phyloP scores from a whole-genome alignment of 2,329 filamentous ascomycete genomes.

The Diplodia corticola region DNA sequence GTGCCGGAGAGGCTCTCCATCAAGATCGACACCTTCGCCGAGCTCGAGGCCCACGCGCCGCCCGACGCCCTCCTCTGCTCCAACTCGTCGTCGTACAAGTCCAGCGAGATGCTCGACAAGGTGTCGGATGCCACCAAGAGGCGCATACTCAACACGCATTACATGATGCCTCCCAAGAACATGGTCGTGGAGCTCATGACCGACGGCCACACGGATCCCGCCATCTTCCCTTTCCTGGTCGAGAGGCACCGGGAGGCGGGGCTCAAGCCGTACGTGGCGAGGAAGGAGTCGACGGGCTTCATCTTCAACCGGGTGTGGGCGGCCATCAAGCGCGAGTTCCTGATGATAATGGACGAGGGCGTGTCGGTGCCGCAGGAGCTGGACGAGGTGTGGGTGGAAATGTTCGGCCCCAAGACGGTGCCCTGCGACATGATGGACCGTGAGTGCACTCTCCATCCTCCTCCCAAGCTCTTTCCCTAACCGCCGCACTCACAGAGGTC shows the following conservation, averaged over 20 bases:
- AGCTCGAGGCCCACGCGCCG: slow-evolving; percentile 47
- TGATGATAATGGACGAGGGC: slow-evolving; percentile 53
- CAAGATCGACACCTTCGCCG: slow-evolving; percentile 52
- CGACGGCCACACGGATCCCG: slow-evolving; percentile 44
- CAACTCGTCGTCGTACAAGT: slow-evolving; percentile 57
- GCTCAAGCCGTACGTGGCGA: slow-evolving; percentile 45
- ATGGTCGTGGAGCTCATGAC: slow-evolving; percentile 57
- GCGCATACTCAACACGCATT: slow-evolving; percentile 54
- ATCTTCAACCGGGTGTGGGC: slow-evolving; percentile 61
- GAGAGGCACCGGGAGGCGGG: slow-evolving; percentile 44
- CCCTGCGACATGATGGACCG: slow-evolving; percentile 51
- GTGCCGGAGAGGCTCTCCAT: slow-evolving; percentile 53
- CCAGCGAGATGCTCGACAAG: slow-evolving; percentile 50
- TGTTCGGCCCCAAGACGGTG: slow-evolving; percentile 30
- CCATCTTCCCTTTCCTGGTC: slow-evolving; percentile 50
- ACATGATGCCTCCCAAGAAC: slow-evolving; percentile 50
- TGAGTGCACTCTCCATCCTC: neutral
- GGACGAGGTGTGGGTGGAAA: slow-evolving; percentile 50
- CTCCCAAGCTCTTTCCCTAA: neutral
- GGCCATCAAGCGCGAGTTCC: slow-evolving; percentile 55
- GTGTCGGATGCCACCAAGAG: slow-evolving; percentile 41
- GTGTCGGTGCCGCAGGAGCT: slow-evolving; percentile 53
- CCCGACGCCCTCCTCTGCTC: slow-evolving; percentile 52
- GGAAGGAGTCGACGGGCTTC: slow-evolving; percentile 54
- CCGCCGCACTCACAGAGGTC: slow-evolving; percentile 32